Evolutionary conservation across 1,139 yeast species (phyloP).

Genomic region (Torulaspora pretoriensis): DNA sequence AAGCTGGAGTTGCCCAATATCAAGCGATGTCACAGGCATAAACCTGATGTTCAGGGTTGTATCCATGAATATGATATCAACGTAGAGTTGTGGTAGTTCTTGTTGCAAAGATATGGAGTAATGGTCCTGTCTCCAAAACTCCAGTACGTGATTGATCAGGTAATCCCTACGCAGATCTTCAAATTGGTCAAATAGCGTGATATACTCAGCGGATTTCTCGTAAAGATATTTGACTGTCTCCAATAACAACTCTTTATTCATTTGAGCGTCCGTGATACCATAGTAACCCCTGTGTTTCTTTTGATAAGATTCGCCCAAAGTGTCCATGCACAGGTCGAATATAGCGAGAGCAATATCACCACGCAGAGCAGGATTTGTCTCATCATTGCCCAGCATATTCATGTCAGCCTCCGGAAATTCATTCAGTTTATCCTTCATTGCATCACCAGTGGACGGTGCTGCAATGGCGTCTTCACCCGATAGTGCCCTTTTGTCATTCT

Average conservation of each 20-base stretch:
- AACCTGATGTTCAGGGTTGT: slow-evolving; percentile 66
- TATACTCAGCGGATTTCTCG: slow-evolving; percentile 45
- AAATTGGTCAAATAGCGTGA: slow-evolving; percentile 61
- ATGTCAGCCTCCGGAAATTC: slow-evolving; percentile 83
- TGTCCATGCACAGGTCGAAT: slow-evolving; percentile 65
- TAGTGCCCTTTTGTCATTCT: slow-evolving; percentile 30
- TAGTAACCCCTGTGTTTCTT: slow-evolving; percentile 36
- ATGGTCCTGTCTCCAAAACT: slow-evolving; percentile 42
- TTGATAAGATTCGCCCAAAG: slow-evolving; percentile 38
- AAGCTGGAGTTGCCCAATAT: slow-evolving; percentile 57
- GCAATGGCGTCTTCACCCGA: slow-evolving; percentile 43
- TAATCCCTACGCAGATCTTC: slow-evolving; percentile 64
- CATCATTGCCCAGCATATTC: slow-evolving; percentile 79
- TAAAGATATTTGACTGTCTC: slow-evolving; percentile 39
- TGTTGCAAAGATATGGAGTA: slow-evolving; percentile 19
- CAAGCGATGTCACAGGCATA: slow-evolving; percentile 29
- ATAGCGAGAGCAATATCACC: slow-evolving; percentile 86
- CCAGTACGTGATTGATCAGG: slow-evolving; percentile 60
- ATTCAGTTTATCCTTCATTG: slow-evolving; percentile 58
- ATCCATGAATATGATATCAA: slow-evolving; percentile 50
- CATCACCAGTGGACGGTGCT: slow-evolving; percentile 50
- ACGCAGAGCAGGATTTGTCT: slow-evolving; percentile 81
- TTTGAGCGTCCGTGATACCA: slow-evolving; percentile 24
- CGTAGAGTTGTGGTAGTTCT: slow-evolving; percentile 28
- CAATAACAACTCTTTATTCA: slow-evolving; percentile 28